Evolutionary conservation across 192 early-diverging fungal species (phyloP), one percentile per base, ranked within the genome.

Genomic region (Podila epigama): DNA sequence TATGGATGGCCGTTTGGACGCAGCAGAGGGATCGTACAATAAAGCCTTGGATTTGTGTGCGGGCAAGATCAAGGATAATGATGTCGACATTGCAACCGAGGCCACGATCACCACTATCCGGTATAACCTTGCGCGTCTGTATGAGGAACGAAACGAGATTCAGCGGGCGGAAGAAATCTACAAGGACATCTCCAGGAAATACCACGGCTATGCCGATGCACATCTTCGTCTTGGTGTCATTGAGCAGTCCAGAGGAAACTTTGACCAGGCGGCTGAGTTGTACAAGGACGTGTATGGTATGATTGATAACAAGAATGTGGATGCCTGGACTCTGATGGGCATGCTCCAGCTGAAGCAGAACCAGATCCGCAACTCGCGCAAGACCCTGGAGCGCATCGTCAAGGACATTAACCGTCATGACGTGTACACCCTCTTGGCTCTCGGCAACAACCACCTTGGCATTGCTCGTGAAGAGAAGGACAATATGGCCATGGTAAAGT

Each of bases 191-290:
- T 52, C 92, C 2, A 64, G 58, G 18, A 72, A 75, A 13, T 88
- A 92, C 67, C 93, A 94, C 16, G 79, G 88, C 1, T 94, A 96
- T 69, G 61, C 81, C 16, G 96, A 98, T 68, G 92, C 91, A 10
- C 87, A 86, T 31, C 84, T 95, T 41, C 91, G 93, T 15, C 75
- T 96, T 36, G 95, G 92, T n/a, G 72, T 85, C 10, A 86, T 96
- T 51, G 85, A 88, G 60, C 70, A 87, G 34, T 60, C 69, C 33
- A 58, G 79, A 12, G 86, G 84, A 15, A 81, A 88, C 11, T 60
- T 82, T 52, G 78, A 85, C 15, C 85, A 83, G 18, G 92, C 94
- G 0, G 81, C 91, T 20, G 86, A 85, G 10, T 69, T 83, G 12
- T 90, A 92, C 65, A 83, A 83, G 20, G 82, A 90, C 27, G 89